Evolutionary conservation across 768 basidiomycete species (phyloP), one percentile per base, ranked within the genome.

Genomic region (Arthromyces matolae): DNA sequence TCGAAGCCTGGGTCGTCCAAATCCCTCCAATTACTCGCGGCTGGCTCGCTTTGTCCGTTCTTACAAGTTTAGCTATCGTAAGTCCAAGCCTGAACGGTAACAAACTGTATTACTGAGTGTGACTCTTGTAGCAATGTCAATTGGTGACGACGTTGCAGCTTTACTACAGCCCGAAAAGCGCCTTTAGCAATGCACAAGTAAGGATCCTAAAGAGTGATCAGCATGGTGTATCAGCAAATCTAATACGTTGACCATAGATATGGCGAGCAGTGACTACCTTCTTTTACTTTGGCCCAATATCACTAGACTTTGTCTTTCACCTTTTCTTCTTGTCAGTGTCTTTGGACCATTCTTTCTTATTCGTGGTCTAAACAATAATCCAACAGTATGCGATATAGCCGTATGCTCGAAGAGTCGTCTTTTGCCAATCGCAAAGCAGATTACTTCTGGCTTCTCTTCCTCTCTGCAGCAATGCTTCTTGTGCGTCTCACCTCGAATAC

Each of bases 321-420:
- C 77, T 99, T 44, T 97, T 97, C 76, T 99, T 98, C 77, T 96
- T 99, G 95, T 95, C 63, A 65, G 93, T 72, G 9, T 18, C 20
- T n/a, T 1, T 22, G 9, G n/a, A 10, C n/a, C 2, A 22, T 33
- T 8, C 19, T 14, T 29, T 19, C 7, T 32, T 16, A 13, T 13
- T 12, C 20, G 4, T 35, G 4, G 19, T n/a, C 10, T 8, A 5
- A 23, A 8, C n/a, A 19, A 12, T 34, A 4, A 3, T 25, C n/a
- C n/a, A 22, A 22, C 60, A 96, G 94, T 65, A 95, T 97, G 93
- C 76, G 96, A 43, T 98, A 98, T 62, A 93, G 92, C 54, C 79
- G 94, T 36, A 89, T 97, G 86, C 72, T 99, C 3, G 96, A 99
- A 67, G 94, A 98, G 67, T 94, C 92, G 12, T 92, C 92, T 2